A percentile compares a stretch with the other conserved stretches of the same genome.
These are phyloP conservation scores for Ceratopteris richardii DNA, from an alignment of 75 land plant genomes.

Conservation along the genomic window DNA sequence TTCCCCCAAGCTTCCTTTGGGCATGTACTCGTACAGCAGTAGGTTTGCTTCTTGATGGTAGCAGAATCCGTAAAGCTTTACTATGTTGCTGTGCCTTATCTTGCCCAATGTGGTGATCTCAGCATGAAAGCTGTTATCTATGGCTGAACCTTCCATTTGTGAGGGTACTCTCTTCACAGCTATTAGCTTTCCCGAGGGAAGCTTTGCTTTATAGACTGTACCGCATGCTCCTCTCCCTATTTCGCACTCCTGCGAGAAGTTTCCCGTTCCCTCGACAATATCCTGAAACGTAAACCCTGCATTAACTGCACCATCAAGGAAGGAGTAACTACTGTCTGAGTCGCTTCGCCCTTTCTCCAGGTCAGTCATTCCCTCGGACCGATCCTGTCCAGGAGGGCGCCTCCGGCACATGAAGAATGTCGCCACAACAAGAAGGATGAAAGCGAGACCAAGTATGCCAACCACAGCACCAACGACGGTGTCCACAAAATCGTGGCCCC, in stretches of 20 bases:
- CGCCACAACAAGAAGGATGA: background rate
- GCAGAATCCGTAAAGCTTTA: slow-evolving; percentile 51
- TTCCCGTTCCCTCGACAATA: slow-evolving; percentile 42
- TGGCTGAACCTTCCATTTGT: slow-evolving; percentile 7
- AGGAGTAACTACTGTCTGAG: background rate
- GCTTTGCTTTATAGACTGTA: slow-evolving; percentile 44
- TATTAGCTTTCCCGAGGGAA: slow-evolving; percentile 29
- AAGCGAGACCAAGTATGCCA: background rate
- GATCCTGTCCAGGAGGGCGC: slow-evolving; percentile 2
- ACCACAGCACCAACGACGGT: slow-evolving; percentile 6
- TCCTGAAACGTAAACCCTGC: slow-evolving; percentile 26
- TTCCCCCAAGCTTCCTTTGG: slow-evolving; percentile 50
- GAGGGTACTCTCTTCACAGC: slow-evolving; percentile 48
- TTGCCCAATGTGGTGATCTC: slow-evolving; percentile 56
- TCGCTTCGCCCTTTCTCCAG: slow-evolving; percentile 8
- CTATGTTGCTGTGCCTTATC: slow-evolving; percentile 48
- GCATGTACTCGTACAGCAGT: slow-evolving; percentile 54
- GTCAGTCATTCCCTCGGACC: slow-evolving; percentile 27
- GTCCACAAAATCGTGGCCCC: slow-evolving; percentile 21
- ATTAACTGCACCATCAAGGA: slow-evolving; percentile 9
- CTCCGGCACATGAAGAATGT: slow-evolving; percentile 18
- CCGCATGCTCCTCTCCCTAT: slow-evolving; percentile 67
- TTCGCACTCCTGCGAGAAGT: slow-evolving; percentile 26
- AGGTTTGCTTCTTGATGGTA: slow-evolving; percentile 39
- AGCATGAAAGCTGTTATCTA: slow-evolving; percentile 55